phyloP scores from a whole-genome alignment of 768 basidiomycete species.

The Kwoniella sp. region DNA sequence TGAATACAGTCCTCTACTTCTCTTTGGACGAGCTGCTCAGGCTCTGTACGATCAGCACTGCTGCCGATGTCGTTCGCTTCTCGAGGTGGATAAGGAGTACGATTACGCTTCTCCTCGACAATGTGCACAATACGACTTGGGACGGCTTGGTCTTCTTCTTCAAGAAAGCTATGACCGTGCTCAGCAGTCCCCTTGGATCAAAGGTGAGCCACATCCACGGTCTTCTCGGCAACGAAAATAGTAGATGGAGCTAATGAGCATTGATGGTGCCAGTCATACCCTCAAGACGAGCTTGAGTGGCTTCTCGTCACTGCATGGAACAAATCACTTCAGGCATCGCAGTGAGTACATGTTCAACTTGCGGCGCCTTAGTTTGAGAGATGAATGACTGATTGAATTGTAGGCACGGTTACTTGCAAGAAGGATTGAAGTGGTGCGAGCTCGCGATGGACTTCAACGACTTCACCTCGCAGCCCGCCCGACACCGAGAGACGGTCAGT shows the following conservation, averaged over 20 bases:
- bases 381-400: background rate
- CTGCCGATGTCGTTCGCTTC: slow-evolving; percentile 5
- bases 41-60: background rate
- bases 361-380: background rate
- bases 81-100: slow-evolving; percentile 14
- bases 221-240: background rate
- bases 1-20: background rate
- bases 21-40: background rate
- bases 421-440: background rate
- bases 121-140: background rate
- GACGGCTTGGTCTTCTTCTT: background rate
- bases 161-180: background rate
- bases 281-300: slow-evolving; percentile 26
- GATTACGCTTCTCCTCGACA: slow-evolving; percentile 2
- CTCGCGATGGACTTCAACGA: background rate
- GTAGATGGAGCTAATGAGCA: background rate
- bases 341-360: slow-evolving; percentile 10
- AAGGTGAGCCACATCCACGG: background rate
- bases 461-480: background rate
- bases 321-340: slow-evolving; percentile 6
- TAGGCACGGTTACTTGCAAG: background rate
- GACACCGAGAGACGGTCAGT: background rate
- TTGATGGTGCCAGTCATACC: slow-evolving; percentile 11
- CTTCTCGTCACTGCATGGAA: slow-evolving; percentile 16
- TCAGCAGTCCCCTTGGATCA: background rate